Conservation (phyloP, 2,329 filamentous ascomycete species). For the Ophiostoma tasmaniense region DNA sequence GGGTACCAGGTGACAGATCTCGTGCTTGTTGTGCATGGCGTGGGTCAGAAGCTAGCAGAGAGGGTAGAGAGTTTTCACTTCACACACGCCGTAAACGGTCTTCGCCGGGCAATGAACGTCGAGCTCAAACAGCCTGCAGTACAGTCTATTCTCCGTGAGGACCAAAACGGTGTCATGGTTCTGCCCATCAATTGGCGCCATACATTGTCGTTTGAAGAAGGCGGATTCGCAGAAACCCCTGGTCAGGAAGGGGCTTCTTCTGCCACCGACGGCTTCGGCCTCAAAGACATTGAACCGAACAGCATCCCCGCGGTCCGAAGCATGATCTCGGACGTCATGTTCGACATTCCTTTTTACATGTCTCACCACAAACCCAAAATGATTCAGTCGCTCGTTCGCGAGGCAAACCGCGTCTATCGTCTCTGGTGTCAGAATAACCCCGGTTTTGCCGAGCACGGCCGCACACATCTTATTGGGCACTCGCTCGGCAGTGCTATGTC, state of each 20-base stretch:
- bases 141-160: constrained; percentile 63
- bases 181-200: constrained; percentile 92
- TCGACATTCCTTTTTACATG: constrained; percentile 96
- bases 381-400: constrained; percentile 77
- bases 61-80: constrained; percentile 95
- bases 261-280: constrained; percentile 48
- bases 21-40: constrained; percentile 86
- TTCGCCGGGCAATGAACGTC: constrained; percentile 76
- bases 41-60: constrained; percentile 92
- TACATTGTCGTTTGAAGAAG: constrained; percentile 78
- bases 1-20: constrained; percentile 72
- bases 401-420: constrained; percentile 92
- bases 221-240: constrained; percentile 36
- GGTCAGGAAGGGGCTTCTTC: constrained; percentile 43
- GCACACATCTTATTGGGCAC: constrained; percentile 87
- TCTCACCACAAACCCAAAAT: constrained; percentile 94
- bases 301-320: constrained; percentile 88
- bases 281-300: constrained; percentile 86
- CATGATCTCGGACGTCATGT: constrained; percentile 95
- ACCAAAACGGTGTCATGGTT: constrained; percentile 87
- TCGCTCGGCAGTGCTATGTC: constrained; percentile 93
- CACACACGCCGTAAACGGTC: constrained; percentile 87
- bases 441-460: constrained; percentile 68
- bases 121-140: constrained; percentile 69
- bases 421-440: constrained; percentile 94